phyloP scores from a whole-genome alignment of 306 rosid species.

The Corylus americana region DNA sequence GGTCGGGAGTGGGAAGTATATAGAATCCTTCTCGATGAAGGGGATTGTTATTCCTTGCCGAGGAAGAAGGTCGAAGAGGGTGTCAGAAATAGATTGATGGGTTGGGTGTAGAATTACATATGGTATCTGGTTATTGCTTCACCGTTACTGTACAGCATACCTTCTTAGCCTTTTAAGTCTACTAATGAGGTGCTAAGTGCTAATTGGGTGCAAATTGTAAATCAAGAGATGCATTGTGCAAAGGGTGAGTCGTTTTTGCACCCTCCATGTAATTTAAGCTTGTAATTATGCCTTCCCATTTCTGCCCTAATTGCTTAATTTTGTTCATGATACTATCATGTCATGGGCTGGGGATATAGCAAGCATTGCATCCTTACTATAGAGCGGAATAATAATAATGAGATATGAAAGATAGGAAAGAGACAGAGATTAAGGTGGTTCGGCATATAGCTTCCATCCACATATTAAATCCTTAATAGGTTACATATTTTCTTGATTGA shows the following conservation, averaged over 20 bases:
- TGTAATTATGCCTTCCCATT: neutral
- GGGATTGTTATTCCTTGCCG: conserved; percentile 30
- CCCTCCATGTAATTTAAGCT: neutral
- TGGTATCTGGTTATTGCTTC: neutral
- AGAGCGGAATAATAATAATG: too few species aligned
- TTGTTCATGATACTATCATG: neutral
- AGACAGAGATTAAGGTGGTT: too few species aligned
- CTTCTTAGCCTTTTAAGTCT: conserved; percentile 13
- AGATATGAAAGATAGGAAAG: too few species aligned
- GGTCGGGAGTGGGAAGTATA: conserved; percentile 68
- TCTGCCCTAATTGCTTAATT: conserved; percentile 2
- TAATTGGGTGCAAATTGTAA: conserved; percentile 1
- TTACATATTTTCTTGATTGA: too few species aligned
- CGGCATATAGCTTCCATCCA: too few species aligned
- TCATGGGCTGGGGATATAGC: too few species aligned
- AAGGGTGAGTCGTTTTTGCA: neutral
- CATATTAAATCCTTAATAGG: too few species aligned
- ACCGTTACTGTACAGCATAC: conserved; percentile 16
- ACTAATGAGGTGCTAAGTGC: neutral
- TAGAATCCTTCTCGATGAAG: conserved; percentile 52
- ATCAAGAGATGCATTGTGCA: neutral
- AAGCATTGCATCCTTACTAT: too few species aligned
- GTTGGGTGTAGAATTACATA: conserved; percentile 36
- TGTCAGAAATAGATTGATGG: conserved; percentile 59
- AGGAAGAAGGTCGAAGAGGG: conserved; percentile 41